Conservation (phyloP, 352 stramenopile species). For the Globisporangium nunn region DNA sequence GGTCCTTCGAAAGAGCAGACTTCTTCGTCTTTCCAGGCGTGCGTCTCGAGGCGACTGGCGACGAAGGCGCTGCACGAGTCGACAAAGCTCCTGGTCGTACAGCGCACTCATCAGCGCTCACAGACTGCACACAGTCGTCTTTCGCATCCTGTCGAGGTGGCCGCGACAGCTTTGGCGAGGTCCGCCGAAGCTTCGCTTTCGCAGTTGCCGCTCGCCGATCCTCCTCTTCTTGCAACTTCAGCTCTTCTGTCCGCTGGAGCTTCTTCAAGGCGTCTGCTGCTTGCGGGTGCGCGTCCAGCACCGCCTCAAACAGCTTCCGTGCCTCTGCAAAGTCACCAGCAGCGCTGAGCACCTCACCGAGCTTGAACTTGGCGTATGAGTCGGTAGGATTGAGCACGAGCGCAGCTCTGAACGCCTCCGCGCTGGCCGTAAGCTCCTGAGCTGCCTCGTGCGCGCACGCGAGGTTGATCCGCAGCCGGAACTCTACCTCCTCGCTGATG, state of each 20-base stretch:
- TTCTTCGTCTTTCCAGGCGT: background rate
- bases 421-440: conserved; percentile 25
- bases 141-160: background rate
- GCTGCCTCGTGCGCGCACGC: conserved; percentile 50
- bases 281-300: conserved; percentile 43
- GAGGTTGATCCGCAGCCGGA: conserved; percentile 62
- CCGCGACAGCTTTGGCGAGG: conserved; percentile 18
- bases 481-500: conserved; percentile 46
- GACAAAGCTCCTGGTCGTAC: background rate
- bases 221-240: conserved; percentile 19
- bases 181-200: conserved; percentile 21
- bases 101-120: background rate
- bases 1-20: background rate
- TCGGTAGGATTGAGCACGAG: conserved; percentile 37
- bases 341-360: conserved; percentile 36
- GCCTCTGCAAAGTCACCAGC: conserved; percentile 35
- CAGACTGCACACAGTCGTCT: background rate
- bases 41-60: background rate
- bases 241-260: conserved; percentile 22
- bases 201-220: conserved; percentile 19
- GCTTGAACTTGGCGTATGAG: conserved; percentile 51
- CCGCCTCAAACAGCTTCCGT: conserved; percentile 25
- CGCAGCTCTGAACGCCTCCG: conserved; percentile 35
- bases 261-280: conserved; percentile 32
- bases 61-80: background rate